phyloP scores from a whole-genome alignment of 768 basidiomycete species.

The Ramaria sp. region DNA sequence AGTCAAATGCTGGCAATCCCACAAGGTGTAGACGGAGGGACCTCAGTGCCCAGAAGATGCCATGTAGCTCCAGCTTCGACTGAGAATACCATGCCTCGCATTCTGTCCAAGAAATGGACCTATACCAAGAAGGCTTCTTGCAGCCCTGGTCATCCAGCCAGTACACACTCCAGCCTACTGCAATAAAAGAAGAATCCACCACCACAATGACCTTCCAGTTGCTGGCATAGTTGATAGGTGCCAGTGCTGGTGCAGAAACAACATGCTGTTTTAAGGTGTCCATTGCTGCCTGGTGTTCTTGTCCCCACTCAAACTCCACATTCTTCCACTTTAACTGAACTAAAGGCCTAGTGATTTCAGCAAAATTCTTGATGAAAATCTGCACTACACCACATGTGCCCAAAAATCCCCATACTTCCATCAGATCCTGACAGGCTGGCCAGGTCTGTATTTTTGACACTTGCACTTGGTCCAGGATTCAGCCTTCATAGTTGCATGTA shows the following conservation, averaged over 20 bases:
- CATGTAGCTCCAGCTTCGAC: constrained; percentile 31
- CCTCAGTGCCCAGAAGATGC: constrained; percentile 23
- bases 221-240: constrained; percentile 11
- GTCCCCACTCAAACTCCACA: constrained; percentile 6
- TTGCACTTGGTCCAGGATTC: constrained; percentile 17
- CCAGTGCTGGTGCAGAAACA: constrained; percentile 5
- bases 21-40: constrained; percentile 20
- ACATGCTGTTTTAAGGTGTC: constrained; percentile 7
- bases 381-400: constrained; percentile 16
- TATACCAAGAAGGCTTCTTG: constrained; percentile 18
- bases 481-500: constrained; percentile 28
- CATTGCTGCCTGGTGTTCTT: constrained; percentile 4
- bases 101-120: constrained; percentile 23
- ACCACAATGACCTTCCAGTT: constrained; percentile 11
- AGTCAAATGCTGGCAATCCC: constrained; percentile 20
- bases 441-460: constrained; percentile 19
- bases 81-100: constrained; percentile 25
- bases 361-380: constrained; percentile 17
- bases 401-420: constrained; percentile 18
- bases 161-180: constrained; percentile 14
- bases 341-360: constrained; percentile 13
- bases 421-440: constrained; percentile 12
- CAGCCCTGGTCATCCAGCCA: constrained; percentile 7
- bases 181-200: constrained; percentile 17
- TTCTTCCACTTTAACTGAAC: constrained; percentile 8